Percentiles rank a stretch among this genome's conserved stretches.
Evolutionary conservation across 2,329 filamentous ascomycete species (phyloP).

Genomic region (Aspergillus proliferans): DNA sequence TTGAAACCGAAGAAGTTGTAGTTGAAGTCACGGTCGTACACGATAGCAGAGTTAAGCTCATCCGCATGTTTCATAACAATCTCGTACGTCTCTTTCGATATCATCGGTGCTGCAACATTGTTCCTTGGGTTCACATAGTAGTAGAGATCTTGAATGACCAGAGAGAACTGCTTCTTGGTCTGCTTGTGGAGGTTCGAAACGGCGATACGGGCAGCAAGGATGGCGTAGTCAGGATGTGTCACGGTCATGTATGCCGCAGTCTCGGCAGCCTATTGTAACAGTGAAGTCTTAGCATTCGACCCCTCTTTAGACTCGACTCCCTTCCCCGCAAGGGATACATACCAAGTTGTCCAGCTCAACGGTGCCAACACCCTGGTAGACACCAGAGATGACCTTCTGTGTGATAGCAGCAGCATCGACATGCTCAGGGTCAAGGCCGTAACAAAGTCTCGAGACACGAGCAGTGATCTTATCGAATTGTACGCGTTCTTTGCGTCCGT

Average conservation of each 20-base stretch:
- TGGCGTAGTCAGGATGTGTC: conserved; percentile 97
- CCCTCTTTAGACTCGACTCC: neutral
- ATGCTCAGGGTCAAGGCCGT: conserved; percentile 90
- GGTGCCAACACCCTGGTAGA: conserved; percentile 96
- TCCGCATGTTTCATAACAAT: conserved; percentile 93
- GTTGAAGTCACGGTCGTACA: conserved; percentile 99
- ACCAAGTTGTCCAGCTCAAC: conserved; percentile 95
- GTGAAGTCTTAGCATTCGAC: neutral
- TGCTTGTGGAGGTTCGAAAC: conserved; percentile 99
- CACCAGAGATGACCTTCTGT: conserved; percentile 98
- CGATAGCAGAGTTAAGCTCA: conserved; percentile 96
- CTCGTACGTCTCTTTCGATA: conserved; percentile 83
- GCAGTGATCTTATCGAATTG: conserved; percentile 99
- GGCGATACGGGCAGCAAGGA: conserved; percentile 94
- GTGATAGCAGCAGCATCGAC: conserved; percentile 97
- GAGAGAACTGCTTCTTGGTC: conserved; percentile 99
- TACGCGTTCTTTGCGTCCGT: conserved; percentile 98
- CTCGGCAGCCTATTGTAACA: conserved; percentile 72
- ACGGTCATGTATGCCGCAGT: conserved; percentile 99
- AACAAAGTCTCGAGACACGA: conserved; percentile 94
- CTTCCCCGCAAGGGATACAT: conserved; percentile 33
- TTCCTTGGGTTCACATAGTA: conserved; percentile 97
- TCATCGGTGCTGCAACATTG: conserved; percentile 78
- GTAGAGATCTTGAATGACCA: conserved; percentile 87
- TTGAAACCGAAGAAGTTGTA: conserved; percentile 99